phyloP scores from a whole-genome alignment of 208 protist species.

The Leptomonas pyrrhocoris region DNA sequence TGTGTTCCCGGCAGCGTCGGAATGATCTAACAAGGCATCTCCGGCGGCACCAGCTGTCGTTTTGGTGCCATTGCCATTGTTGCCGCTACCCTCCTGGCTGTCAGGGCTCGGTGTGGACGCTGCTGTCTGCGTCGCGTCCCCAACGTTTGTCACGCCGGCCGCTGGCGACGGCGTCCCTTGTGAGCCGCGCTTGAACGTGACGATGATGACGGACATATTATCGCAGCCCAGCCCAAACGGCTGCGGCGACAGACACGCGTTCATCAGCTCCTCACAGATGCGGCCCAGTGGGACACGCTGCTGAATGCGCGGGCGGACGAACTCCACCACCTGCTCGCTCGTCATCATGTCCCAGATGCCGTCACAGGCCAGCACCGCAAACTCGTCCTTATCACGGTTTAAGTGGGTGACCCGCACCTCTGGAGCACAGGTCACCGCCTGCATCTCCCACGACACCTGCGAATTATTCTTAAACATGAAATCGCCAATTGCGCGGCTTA shows the following conservation, averaged over 20 bases:
- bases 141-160: background rate
- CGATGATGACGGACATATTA: constrained; percentile 93
- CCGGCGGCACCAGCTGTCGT: background rate
- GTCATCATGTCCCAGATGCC: constrained; percentile 93
- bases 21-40: background rate
- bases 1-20: background rate
- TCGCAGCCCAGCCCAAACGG: constrained; percentile 90
- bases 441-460: constrained; percentile 86
- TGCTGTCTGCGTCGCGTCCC: background rate
- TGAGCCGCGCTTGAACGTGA: constrained; percentile 73
- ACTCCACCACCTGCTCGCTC: constrained; percentile 87
- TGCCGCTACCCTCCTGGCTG: background rate
- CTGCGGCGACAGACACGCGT: constrained; percentile 76
- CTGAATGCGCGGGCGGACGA: constrained; percentile 74
- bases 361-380: constrained; percentile 92
- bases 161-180: constrained; percentile 11
- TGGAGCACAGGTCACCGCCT: constrained; percentile 89
- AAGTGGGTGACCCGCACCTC: constrained; percentile 73
- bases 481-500: constrained; percentile 95
- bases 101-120: background rate
- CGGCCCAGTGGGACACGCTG: constrained; percentile 51
- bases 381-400: constrained; percentile 83
- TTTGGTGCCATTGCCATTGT: background rate
- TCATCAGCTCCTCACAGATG: constrained; percentile 80
- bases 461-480: constrained; percentile 92